phyloP scores from a whole-genome alignment of 139 green algal species.

The Chlorella sp. region DNA sequence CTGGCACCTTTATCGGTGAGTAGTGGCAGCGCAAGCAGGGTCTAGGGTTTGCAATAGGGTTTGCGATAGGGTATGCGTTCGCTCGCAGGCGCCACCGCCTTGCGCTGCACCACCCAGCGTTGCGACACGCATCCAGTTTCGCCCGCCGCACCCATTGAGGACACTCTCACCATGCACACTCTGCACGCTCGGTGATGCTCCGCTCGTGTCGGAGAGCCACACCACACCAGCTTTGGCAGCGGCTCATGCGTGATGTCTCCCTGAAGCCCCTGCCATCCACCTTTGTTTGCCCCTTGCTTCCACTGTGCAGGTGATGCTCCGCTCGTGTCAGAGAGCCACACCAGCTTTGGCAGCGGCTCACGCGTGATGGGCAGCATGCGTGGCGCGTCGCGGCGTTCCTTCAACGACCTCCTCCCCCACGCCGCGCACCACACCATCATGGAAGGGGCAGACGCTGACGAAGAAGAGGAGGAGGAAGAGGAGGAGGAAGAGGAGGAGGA shows the following conservation, averaged over 20 bases:
- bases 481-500: neutral
- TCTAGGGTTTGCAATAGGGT: neutral
- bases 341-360: neutral
- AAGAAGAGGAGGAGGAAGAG: neutral
- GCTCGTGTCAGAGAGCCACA: neutral
- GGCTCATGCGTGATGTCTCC: too few species aligned
- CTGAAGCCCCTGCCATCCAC: too few species aligned
- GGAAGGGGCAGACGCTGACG: neutral
- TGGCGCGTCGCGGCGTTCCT: too few species aligned
- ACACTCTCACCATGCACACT: too few species aligned
- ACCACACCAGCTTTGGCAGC: neutral
- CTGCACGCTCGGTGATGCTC: neutral
- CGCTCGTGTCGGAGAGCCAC: neutral
- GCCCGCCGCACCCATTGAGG: too few species aligned
- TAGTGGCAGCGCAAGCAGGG: neutral
- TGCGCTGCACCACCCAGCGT: too few species aligned
- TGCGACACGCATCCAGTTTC: too few species aligned
- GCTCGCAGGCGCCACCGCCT: too few species aligned
- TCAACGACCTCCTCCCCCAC: too few species aligned
- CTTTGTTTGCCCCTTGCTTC: too few species aligned
- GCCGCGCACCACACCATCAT: neutral
- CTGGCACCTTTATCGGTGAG: neutral
- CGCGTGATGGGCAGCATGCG: too few species aligned
- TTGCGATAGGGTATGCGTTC: neutral
- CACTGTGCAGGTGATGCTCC: neutral